Evolutionary conservation across 1,284 basidiomycete species (phyloP).

Genomic region (Leccinum subspadiceum): DNA sequence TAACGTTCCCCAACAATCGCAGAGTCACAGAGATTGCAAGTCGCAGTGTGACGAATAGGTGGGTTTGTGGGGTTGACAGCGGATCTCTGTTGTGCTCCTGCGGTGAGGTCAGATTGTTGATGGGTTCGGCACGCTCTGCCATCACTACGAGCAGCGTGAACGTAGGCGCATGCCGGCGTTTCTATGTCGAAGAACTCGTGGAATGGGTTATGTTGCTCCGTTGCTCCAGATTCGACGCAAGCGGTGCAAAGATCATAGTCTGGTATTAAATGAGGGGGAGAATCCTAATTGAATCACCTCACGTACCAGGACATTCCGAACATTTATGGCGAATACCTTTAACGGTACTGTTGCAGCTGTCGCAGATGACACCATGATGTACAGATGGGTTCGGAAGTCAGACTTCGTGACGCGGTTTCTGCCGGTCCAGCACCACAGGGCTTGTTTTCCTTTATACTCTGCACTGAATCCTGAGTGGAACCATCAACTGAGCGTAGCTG

Average conservation of each 20-base stretch:
- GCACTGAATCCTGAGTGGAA: conserved; percentile 4
- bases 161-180: conserved; percentile 60
- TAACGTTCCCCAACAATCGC: conserved; percentile 65
- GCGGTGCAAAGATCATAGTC: conserved; percentile 71
- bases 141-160: conserved; percentile 54
- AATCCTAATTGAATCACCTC: not conserved
- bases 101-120: conserved; percentile 3
- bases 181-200: conserved; percentile 71
- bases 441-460: not conserved
- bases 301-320: conserved; percentile 64
- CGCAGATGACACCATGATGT: conserved; percentile 32
- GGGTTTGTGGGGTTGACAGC: conserved; percentile 4
- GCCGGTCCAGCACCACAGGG: not conserved
- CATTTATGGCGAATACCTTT: conserved; percentile 72
- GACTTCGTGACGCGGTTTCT: not conserved
- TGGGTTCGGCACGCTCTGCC: not conserved
- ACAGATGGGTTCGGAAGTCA: conserved; percentile 6
- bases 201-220: conserved; percentile 51
- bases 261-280: conserved; percentile 19
- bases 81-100: conserved; percentile 6
- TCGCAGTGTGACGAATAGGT: conserved; percentile 53
- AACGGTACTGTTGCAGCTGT: conserved; percentile 53
- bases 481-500: conserved; percentile 12
- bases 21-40: conserved; percentile 75
- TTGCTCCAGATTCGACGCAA: conserved; percentile 48